Base-by-base conservation (phyloP, 2,329 filamentous ascomycete species). In the Diplodia corticola region DNA sequence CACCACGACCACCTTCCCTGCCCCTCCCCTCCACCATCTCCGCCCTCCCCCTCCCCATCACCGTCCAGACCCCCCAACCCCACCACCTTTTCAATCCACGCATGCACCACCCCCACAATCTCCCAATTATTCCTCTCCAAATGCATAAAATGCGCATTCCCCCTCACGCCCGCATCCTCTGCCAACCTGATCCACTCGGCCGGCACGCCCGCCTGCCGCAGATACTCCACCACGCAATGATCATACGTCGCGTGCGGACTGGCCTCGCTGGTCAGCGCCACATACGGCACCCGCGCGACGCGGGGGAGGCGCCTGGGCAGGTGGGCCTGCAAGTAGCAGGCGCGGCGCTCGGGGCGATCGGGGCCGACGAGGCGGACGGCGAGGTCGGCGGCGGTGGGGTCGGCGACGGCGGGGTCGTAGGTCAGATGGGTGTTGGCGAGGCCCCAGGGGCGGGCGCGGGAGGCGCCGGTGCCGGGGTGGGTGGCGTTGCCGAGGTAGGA, bases 161-260 rank as follows among this genome's bases (percentile, higher is more conserved):
- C 53, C 17, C 28, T 40, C 4, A 55, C 35, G 2, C 53, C 53
- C 12, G 20, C 17, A 22, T 55, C 53, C 5, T 55, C 53, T 17
- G 30, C 79, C 50, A 88, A 75, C 59, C 78, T 74, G 37, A 84
- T 68, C 74, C 80, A 81, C 2, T 82, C 76, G 0, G 80, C 77
- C 0, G 70, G 66, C 0, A 82, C 78, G 0, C 85, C 85, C 2
- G 81, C 84, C 70, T 73, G 71, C 69, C 69, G 67, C 59, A 72
- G 65, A 64, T 71, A 73, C 44, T 70, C 63, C n/a, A 76, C 67
- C 1, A 74, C 68, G 65, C 76, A 78, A 48, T 77, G 71, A 55
- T 76, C 74, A 61, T 75, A 76, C 4, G 74, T 73, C 28, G 71
- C 70, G 63, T 77, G 73, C 15, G 70, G 70, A 46, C 70, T 71